Conservation (phyloP, 495 filamentous ascomycete genomes). For the Parathielavia appendiculata region DNA sequence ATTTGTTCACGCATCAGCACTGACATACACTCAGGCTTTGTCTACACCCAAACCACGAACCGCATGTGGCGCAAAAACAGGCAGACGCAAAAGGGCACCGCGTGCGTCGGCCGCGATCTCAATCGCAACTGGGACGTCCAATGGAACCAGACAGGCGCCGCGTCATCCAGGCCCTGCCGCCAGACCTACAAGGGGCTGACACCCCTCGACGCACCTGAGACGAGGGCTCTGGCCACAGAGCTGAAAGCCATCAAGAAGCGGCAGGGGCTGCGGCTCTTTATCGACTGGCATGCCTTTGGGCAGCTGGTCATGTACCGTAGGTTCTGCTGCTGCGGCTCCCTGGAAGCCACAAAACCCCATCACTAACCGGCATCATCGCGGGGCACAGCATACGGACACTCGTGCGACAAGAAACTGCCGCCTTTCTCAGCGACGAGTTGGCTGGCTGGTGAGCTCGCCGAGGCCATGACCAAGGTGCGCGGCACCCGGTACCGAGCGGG, state of each 20-base stretch:
- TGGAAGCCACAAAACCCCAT: too few species aligned
- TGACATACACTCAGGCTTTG: constrained; percentile 36
- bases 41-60: constrained; percentile 53
- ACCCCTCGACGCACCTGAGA: constrained; percentile 48
- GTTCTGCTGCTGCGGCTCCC: too few species aligned
- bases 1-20: not conserved
- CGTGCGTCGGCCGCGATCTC: constrained; percentile 55
- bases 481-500: constrained; percentile 3
- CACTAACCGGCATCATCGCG: not conserved
- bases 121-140: constrained; percentile 58
- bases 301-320: constrained; percentile 40
- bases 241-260: constrained; percentile 36
- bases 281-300: constrained; percentile 58
- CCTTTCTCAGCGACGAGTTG: not conserved
- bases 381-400: constrained; percentile 3
- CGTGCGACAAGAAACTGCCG: constrained; percentile 1
- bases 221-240: constrained; percentile 38
- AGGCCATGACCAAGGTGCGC: not conserved
- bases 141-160: constrained; percentile 46
- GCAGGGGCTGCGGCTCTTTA: constrained; percentile 52
- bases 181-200: constrained; percentile 26
- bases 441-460: not conserved
- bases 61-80: constrained; percentile 63
- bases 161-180: constrained; percentile 47
- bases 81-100: constrained; percentile 37